Percentiles rank a stretch among this genome's conserved stretches.
Conservation (phyloP, 192 early-diverging fungal species). For the Linnemannia exigua region DNA sequence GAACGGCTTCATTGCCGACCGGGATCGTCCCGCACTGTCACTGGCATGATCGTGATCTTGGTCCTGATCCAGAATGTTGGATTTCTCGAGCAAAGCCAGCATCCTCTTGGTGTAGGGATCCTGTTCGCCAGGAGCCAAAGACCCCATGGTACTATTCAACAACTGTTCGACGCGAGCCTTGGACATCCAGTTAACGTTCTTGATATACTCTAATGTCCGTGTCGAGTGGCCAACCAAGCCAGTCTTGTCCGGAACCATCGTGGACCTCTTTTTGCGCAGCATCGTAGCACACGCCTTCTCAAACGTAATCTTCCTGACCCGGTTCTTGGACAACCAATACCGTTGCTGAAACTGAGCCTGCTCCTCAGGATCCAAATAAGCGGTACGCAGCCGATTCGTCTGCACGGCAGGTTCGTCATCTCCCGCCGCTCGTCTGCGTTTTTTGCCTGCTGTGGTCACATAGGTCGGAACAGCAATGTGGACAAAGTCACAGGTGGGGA, state of each 20-base stretch:
- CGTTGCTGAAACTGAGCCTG: slow-evolving; percentile 23
- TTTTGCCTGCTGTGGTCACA: slow-evolving; percentile 44
- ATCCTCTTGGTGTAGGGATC: slow-evolving; percentile 30
- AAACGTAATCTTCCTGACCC: slow-evolving; percentile 16
- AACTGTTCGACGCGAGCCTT: slow-evolving; percentile 12
- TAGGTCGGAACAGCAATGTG: slow-evolving; percentile 66
- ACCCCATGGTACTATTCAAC: neutral
- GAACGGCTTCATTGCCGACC: slow-evolving; percentile 10
- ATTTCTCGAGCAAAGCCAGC: slow-evolving; percentile 20
- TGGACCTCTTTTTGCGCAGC: neutral
- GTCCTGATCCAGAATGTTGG: neutral
- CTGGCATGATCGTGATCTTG: neutral
- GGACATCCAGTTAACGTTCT: slow-evolving; percentile 12
- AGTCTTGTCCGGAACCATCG: slow-evolving; percentile 4
- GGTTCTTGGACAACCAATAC: slow-evolving; percentile 8
- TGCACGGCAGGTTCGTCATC: slow-evolving; percentile 19
- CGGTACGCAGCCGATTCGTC: neutral
- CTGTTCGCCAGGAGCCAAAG: neutral
- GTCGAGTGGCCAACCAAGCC: slow-evolving; percentile 28
- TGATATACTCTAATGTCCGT: slow-evolving; percentile 24
- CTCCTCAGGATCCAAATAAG: slow-evolving; percentile 19
- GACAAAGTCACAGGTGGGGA: slow-evolving; percentile 64
- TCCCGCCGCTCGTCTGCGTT: slow-evolving; percentile 13
- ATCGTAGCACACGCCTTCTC: neutral
- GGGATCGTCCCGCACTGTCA: neutral